These are phyloP conservation scores for Seiridium unicorne DNA, from an alignment of 2,329 filamentous ascomycete genomes.

Conservation along the genomic window DNA sequence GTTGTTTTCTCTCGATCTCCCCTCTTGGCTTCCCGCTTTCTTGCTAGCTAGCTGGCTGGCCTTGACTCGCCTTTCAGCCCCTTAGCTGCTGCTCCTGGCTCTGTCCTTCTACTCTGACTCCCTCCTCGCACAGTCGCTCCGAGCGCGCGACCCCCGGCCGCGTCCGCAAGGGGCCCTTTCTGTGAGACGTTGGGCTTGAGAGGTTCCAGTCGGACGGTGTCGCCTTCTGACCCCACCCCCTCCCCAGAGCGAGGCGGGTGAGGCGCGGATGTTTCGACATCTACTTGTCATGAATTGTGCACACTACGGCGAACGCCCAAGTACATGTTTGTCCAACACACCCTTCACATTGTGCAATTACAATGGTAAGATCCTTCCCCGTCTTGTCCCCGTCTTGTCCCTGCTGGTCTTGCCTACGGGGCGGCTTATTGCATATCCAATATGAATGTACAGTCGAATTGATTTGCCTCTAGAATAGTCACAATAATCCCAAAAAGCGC, in stretches of 20 bases:
- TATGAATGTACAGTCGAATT: conserved; percentile 27
- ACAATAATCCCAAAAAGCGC: conserved; percentile 39
- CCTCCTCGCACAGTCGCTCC: conserved; percentile 1
- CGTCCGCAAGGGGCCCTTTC: conserved; percentile 6
- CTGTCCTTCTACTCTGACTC: conserved; percentile 5
- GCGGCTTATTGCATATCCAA: conserved; percentile 30
- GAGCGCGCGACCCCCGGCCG: not conserved
- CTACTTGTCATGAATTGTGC: conserved; percentile 18
- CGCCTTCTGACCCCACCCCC: conserved; percentile 23
- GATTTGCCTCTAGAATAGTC: conserved; percentile 33
- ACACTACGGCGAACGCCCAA: conserved; percentile 20
- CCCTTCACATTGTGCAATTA: conserved; percentile 26
- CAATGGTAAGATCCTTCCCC: conserved; percentile 32
- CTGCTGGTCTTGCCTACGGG: conserved; percentile 18
- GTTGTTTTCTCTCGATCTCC: conserved; percentile 2
- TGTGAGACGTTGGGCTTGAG: conserved; percentile 8
- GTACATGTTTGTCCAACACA: conserved; percentile 33
- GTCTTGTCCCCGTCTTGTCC: conserved; percentile 19
- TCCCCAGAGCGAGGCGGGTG: conserved; percentile 26
- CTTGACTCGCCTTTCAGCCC: conserved; percentile 5
- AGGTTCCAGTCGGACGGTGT: conserved; percentile 4
- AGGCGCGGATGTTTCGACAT: conserved; percentile 22
- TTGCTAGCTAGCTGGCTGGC: conserved; percentile 1
- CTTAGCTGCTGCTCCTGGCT: not conserved
- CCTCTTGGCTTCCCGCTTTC: conserved; percentile 9